Evolutionary conservation across 2,329 filamentous ascomycete species (phyloP), one percentile per base, ranked within the genome.

Genomic region (Cordyceps fumosorosea): DNA sequence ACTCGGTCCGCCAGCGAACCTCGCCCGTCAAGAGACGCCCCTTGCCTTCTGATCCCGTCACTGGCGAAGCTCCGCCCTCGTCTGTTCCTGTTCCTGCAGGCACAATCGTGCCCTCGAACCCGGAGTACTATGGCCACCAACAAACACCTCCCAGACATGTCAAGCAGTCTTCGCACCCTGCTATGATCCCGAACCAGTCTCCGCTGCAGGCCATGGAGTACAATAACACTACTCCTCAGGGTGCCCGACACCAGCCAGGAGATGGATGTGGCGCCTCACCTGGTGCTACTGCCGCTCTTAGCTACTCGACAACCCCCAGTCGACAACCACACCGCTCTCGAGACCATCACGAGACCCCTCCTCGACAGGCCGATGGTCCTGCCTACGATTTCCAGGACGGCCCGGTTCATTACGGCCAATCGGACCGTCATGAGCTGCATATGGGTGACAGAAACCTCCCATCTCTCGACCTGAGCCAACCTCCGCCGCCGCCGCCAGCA

Each of bases 11-110:
- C 60, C 73, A 81, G 78, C 63, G 83, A 67, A 79, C 81, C 67
- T 82, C 84, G 29, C 82, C 85, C 52, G 85, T 96, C 52, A 96
- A 93, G 78, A 84, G 93, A 67, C 84, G 93, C 40, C 93, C 93
- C 22, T 77, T 97, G 45, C 93, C 93, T 0, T 87, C 85, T 1
- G 90, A 95, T 71, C 91, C 91, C 16, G 83, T 89, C 64, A 81
- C 83, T 58, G 76, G 83, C 66, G 80, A 84, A 66, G 71, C 78
- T 51, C 51, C 58, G 26, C 76, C 81, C 6, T 55, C 42, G 48
- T 47, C 53, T 22, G 56, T 56, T 7, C 65, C 60, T 16, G 10
- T 53, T 42, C 29, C 64, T 62, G 61, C 69, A 63, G 56, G 68
- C 64, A 44, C 67, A 64, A 63, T 70, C n/a, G 62, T 69, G 34